Evolutionary conservation across 768 basidiomycete species (phyloP), one percentile per base, ranked within the genome.

Genomic region (Crepidotus variabilis): DNA sequence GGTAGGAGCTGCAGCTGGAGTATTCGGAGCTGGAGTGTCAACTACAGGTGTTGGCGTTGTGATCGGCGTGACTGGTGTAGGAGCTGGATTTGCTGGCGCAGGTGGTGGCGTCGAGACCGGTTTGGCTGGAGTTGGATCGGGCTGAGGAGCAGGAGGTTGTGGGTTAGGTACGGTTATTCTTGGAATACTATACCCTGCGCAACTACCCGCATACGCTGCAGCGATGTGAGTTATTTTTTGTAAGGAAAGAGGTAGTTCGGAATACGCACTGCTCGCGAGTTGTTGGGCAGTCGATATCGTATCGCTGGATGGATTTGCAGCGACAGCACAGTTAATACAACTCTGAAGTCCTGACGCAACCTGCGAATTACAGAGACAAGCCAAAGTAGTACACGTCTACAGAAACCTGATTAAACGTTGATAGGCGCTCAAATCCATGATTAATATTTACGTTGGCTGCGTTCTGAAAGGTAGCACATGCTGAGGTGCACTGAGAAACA

Each of bases 281-380:
- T 43, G 7, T 21, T 55, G 35, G 11, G 60, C 60, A 22, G 53
- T 35, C 7, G 23, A 13, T 11, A 57, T 52, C 2, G 55, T 50
- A 35, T 39, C 39, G 10, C 50, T 14, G 6, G 54, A 48, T 14
- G 56, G 56, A 20, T 21, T 49, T 1, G 47, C 57, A 32, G 18
- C 34, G 9, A 58, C 47, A 4, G 57, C 50, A 39, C 60, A 61
- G 21, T 54, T 46, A 5, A 61, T 47, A 23, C 60, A 61, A n/a
- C 48, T 52, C 33, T 61, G 60, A 2, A 61, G 51, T 32, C 51
- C 54, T 2, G 21, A 11, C 13, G 50, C 57, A 2, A 55, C 56
- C 1, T 50, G 7, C 6, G 53, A n/a, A 11, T 28, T 54, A 47
- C 60, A 61, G 6, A 61, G 47, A 24, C 60, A 61, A 18, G 21